Evolutionary conservation across 768 basidiomycete genomes (phyloP).

Genomic region (Grammothele lineata): DNA sequence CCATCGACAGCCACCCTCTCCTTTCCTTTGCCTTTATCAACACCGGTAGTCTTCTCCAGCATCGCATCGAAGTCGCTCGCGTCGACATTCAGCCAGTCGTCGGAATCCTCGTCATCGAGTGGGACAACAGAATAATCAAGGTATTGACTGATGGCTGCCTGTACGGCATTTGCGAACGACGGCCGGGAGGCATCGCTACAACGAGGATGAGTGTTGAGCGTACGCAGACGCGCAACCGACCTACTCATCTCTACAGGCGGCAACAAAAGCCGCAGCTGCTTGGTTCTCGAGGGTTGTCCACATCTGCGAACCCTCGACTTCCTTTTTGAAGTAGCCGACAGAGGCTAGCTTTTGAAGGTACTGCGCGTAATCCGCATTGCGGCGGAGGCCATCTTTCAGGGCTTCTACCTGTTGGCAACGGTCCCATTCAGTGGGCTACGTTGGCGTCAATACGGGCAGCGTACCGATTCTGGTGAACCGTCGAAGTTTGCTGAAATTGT

Average conservation of each 20-base stretch:
- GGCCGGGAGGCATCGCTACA: slow-evolving; percentile 55
- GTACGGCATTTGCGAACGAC: slow-evolving; percentile 74
- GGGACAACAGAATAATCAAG: slow-evolving; percentile 24
- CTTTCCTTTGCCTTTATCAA: slow-evolving; percentile 9
- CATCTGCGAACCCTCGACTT: slow-evolving; percentile 68
- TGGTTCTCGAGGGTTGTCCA: slow-evolving; percentile 75
- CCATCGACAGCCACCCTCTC: slow-evolving; percentile 24
- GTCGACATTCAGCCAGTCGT: slow-evolving; percentile 85
- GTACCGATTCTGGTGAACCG: slow-evolving; percentile 42
- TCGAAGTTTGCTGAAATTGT: slow-evolving; percentile 31
- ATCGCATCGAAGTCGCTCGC: slow-evolving; percentile 71
- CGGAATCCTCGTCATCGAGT: slow-evolving; percentile 57
- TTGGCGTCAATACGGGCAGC: background rate
- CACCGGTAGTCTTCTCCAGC: slow-evolving; percentile 42
- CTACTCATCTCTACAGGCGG: slow-evolving; percentile 62
- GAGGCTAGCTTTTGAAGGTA: slow-evolving; percentile 66
- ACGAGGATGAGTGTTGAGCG: background rate
- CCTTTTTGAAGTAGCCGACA: slow-evolving; percentile 73
- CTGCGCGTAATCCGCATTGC: slow-evolving; percentile 60
- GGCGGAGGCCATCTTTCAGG: slow-evolving; percentile 60
- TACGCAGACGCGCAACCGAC: slow-evolving; percentile 23
- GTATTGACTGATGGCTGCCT: slow-evolving; percentile 51
- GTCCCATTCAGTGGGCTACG: too few species aligned
- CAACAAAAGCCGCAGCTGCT: slow-evolving; percentile 64
- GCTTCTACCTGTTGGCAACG: slow-evolving; percentile 47